Conservation (phyloP, 768 basidiomycete species). For the Tricholoma matsutake region DNA sequence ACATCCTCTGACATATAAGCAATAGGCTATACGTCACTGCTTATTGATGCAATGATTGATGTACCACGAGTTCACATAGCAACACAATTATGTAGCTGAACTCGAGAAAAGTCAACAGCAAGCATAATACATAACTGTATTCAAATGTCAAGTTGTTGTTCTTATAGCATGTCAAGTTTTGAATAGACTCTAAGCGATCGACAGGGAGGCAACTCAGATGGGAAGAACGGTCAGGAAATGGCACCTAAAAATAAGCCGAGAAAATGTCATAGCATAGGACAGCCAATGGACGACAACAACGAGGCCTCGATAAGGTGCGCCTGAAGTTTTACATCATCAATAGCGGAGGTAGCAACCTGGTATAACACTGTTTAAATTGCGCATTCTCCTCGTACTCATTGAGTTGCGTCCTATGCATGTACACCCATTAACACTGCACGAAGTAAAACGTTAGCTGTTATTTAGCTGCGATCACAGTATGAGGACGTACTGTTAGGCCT, state of each 20-base stretch:
- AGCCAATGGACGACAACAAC: not conserved
- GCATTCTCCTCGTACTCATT: not conserved
- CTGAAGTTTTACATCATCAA: not conserved
- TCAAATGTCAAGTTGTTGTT: too few relatives aligned
- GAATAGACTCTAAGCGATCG: too few relatives aligned
- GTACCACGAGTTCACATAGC: not conserved
- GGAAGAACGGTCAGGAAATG: too few relatives aligned
- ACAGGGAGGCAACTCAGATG: too few relatives aligned
- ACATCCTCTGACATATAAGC: not conserved
- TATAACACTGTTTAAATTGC: conserved; percentile 1
- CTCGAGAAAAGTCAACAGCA: too few relatives aligned
- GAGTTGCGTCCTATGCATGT: conserved; percentile 1
- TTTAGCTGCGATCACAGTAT: not conserved
- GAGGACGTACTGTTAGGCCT: conserved; percentile 15
- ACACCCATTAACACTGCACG: not conserved
- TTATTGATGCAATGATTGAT: not conserved
- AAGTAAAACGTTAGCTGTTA: not conserved
- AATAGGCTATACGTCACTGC: not conserved
- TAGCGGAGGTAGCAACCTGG: not conserved
- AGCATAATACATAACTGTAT: too few relatives aligned
- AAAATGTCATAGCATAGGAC: too few relatives aligned
- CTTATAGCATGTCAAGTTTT: too few relatives aligned
- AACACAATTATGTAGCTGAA: too few relatives aligned
- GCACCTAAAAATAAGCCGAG: too few relatives aligned
- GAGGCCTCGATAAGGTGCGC: not conserved